Percentiles rank a stretch among this genome's conserved stretches.
Evolutionary conservation across 2,329 filamentous ascomycete species (phyloP).

Genomic region (Leptographium lundbergii): DNA sequence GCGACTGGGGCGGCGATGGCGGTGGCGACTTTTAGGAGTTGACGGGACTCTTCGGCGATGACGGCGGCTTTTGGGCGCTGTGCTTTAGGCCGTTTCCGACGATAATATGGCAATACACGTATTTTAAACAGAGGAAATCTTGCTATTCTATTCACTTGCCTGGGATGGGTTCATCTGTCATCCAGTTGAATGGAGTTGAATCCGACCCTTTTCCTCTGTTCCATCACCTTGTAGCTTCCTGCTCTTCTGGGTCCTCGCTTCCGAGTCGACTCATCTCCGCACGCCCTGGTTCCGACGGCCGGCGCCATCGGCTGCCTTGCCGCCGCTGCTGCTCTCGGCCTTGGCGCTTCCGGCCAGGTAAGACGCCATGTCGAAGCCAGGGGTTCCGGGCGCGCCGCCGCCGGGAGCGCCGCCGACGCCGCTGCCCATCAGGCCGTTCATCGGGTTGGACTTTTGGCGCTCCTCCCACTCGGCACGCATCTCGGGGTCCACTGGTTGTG

Average conservation of each 20-base stretch:
- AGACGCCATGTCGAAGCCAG: conserved; percentile 47
- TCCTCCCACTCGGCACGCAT: conserved; percentile 86
- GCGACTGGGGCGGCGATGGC: conserved; percentile 5
- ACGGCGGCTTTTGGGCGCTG: too few species aligned
- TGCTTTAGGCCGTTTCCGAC: too few species aligned
- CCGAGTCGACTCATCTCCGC: conserved; percentile 20
- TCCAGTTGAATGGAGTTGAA: too few species aligned
- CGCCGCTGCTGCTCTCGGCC: conserved; percentile 15
- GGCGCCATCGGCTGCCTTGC: too few species aligned
- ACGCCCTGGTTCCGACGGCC: conserved; percentile 26
- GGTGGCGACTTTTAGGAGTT: not conserved
- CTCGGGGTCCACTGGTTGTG: conserved; percentile 77
- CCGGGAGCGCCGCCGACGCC: conserved; percentile 21
- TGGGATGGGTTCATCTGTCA: too few species aligned
- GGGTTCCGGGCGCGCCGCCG: conserved; percentile 28
- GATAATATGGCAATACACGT: too few species aligned
- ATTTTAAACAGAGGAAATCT: too few species aligned
- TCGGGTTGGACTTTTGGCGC: conserved; percentile 64
- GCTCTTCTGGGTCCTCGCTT: not conserved
- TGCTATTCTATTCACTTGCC: too few species aligned
- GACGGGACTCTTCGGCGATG: too few species aligned
- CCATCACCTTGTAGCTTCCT: too few species aligned
- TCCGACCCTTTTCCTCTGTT: too few species aligned
- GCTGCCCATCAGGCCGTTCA: conserved; percentile 42
- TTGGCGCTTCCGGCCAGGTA: conserved; percentile 42